Evolutionary conservation across 1,139 yeast genomes (phyloP), one percentile per base, ranked within the genome.

Genomic region (Geotrichum aggregatum): DNA sequence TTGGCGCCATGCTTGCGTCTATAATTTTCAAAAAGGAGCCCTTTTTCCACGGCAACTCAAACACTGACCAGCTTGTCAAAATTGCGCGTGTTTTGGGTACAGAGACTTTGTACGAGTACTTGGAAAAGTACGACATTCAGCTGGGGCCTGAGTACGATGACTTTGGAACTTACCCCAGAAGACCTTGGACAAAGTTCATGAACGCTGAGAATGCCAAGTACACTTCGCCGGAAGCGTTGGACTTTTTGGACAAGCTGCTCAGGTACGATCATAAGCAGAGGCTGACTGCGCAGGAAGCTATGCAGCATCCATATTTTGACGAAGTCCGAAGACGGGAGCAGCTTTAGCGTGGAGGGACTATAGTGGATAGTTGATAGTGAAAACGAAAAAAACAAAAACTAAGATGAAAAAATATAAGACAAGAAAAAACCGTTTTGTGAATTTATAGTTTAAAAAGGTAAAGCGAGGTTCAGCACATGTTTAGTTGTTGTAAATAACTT

Each of bases 1-100:
- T 80, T 58, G 98, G 98, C 39, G 94, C 97, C 55, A 88, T 88
- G 94, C 73, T 91, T 58, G 98, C 97, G n/a, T 84, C 96, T n/a
- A 87, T 91, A 78, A 84, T 89, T 14, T 89, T 91, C 71, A 84
- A 85, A 67, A 88, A 86, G 68, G 98, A 91, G 64, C 98, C 98
- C 1, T 88, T 91, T 63, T 91, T 91, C 76, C 95, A 89, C 65
- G 98, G 98, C 28, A 87, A 86, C 59, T 87, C 95, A 42, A 91
- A 91, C 67, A 87, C 91, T 44, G 97, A 91, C 69, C 98, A 91
- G 70, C 75, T 91, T 61, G 92, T 91, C 40, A 94, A 91, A 67
- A 91, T 91, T 58, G 95, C 89, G 1, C 77, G 92, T 58, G 95
- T 91, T 0, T 74, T 91, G 61, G 98, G 98, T 14, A 85, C 96